Conservation (phyloP, 2,329 filamentous ascomycete genomes). For the Cytospora chrysosperma region DNA sequence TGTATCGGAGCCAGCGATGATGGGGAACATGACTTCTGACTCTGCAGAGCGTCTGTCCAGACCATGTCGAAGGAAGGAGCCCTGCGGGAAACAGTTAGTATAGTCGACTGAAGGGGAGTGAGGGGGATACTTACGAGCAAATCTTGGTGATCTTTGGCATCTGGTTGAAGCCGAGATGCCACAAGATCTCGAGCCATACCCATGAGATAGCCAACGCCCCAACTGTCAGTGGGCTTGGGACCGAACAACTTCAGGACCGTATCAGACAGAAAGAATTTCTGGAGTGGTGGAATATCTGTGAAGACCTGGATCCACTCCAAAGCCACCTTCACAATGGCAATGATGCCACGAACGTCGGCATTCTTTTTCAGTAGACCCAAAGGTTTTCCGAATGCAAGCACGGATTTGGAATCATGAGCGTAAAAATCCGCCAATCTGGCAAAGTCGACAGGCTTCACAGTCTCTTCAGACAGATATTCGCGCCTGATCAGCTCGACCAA, state of each 20-base stretch:
- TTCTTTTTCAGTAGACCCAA: constrained; percentile 24
- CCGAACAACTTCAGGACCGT: constrained; percentile 19
- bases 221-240: constrained; percentile 23
- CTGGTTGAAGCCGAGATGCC: constrained; percentile 3
- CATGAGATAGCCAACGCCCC: constrained; percentile 23
- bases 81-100: constrained; percentile 2
- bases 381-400: constrained; percentile 23
- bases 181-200: constrained; percentile 21
- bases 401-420: constrained; percentile 16
- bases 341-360: constrained; percentile 26
- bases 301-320: constrained; percentile 18
- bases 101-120: background rate
- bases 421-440: constrained; percentile 24
- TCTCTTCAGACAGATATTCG: constrained; percentile 9
- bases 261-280: constrained; percentile 21
- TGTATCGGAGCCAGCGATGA: constrained; percentile 28
- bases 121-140: constrained; percentile 4
- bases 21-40: constrained; percentile 26
- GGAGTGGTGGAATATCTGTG: constrained; percentile 23
- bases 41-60: constrained; percentile 14
- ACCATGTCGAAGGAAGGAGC: constrained; percentile 18
- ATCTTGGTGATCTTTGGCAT: constrained; percentile 17
- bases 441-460: constrained; percentile 21
- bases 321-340: constrained; percentile 23
- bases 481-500: constrained; percentile 21